phyloP scores from a whole-genome alignment of 2,329 filamentous ascomycete species.

The Hirsutella rhossiliensis region DNA sequence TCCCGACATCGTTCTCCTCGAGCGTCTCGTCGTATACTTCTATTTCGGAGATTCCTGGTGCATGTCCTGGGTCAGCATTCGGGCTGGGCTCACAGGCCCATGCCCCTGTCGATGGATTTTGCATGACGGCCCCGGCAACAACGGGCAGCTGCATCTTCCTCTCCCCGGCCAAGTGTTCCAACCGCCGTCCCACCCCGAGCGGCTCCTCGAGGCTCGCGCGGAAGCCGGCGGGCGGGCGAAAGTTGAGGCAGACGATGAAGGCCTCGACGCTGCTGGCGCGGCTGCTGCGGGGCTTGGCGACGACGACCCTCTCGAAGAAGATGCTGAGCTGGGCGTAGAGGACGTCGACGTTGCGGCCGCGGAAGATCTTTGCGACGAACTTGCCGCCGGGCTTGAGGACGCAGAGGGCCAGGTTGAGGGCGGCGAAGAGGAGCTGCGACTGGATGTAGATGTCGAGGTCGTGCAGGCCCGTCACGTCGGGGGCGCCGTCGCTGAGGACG shows the following conservation, averaged over 20 bases:
- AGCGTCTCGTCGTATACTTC: conserved; percentile 33
- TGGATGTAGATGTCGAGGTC: conserved; percentile 98
- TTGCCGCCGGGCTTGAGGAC: conserved; percentile 87
- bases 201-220: conserved; percentile 64
- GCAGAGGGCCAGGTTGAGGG: conserved; percentile 84
- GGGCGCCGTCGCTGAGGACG: conserved; percentile 88
- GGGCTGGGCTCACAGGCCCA: conserved; percentile 23
- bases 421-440: conserved; percentile 86
- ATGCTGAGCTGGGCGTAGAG: conserved; percentile 88
- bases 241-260: conserved; percentile 90
- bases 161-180: conserved; percentile 37
- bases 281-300: conserved; percentile 88
- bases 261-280: conserved; percentile 95
- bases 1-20: conserved; percentile 11
- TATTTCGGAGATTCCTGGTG: conserved; percentile 29
- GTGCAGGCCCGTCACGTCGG: conserved; percentile 91
- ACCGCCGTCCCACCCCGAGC: conserved; percentile 49
- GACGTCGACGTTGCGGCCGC: conserved; percentile 88
- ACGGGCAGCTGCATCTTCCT: conserved; percentile 27
- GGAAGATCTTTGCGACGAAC: conserved; percentile 97
- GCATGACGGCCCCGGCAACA: conserved; percentile 28
- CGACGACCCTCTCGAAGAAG: conserved; percentile 73
- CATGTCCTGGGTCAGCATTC: neutral
- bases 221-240: conserved; percentile 67
- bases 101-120: conserved; percentile 30